Conservation (phyloP, 805 yeast species). For the Candida yuanshanica region DNA sequence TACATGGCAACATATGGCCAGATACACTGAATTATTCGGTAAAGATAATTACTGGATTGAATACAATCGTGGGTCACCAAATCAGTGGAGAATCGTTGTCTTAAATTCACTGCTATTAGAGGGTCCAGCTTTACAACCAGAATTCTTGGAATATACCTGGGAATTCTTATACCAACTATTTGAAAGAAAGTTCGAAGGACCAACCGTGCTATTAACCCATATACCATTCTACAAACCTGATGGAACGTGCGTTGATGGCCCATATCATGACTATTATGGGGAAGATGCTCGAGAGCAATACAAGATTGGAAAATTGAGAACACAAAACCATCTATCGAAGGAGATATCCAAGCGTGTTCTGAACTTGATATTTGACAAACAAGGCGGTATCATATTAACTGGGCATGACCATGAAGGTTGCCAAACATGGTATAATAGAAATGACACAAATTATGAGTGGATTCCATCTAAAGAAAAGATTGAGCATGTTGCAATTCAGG, state of each 20-base stretch:
- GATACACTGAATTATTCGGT: conserved; percentile 74
- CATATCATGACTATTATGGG: conserved; percentile 57
- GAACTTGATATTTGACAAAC: conserved; percentile 61
- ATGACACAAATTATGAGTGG: conserved; percentile 45
- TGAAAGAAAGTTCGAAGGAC: conserved; percentile 56
- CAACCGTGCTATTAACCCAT: conserved; percentile 81
- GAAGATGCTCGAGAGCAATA: conserved; percentile 55
- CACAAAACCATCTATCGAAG: conserved; percentile 78
- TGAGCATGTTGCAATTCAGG: conserved; percentile 44
- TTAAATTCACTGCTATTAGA: conserved; percentile 79
- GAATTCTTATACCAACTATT: conserved; percentile 61
- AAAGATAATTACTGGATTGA: conserved; percentile 78
- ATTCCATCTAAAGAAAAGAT: conserved; percentile 42
- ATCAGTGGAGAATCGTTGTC: conserved; percentile 87
- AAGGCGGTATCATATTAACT: conserved; percentile 84
- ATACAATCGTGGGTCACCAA: conserved; percentile 53
- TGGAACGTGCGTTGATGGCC: conserved; percentile 87
- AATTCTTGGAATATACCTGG: conserved; percentile 62
- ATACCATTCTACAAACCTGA: conserved; percentile 79
- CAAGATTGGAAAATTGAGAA: conserved; percentile 64
- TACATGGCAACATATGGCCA: conserved; percentile 81
- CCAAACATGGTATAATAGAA: conserved; percentile 54
- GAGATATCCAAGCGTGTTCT: conserved; percentile 64
- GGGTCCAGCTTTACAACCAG: conserved; percentile 81
- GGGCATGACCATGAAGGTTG: conserved; percentile 99